A percentile compares a stretch with the other conserved stretches of the same genome.
Conservation (phyloP, 2,329 filamentous ascomycete genomes). For the Falciphora oryzae region DNA sequence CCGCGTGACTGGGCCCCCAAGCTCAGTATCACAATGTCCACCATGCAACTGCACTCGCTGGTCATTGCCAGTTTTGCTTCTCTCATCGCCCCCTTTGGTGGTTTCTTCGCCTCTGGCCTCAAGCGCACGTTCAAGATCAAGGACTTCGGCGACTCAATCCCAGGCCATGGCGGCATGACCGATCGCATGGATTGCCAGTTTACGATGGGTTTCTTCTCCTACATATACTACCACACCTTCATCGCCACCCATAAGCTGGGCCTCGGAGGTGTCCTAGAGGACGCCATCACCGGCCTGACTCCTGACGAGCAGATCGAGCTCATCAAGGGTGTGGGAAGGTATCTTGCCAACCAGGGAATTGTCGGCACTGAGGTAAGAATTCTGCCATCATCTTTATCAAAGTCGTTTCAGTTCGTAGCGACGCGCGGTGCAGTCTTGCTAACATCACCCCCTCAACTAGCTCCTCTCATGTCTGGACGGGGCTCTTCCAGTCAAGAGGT, state of each 20-base stretch:
- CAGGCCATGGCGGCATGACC: constrained; percentile 95
- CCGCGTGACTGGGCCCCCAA: constrained; percentile 41
- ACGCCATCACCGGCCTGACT: constrained; percentile 81
- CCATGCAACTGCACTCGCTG: constrained; percentile 91
- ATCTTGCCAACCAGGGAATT: constrained; percentile 59
- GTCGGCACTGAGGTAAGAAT: constrained; percentile 32
- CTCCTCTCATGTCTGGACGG: constrained; percentile 17
- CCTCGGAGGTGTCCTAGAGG: constrained; percentile 83
- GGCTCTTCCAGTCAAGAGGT: constrained; percentile 17
- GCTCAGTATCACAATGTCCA: constrained; percentile 67
- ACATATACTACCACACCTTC: constrained; percentile 98
- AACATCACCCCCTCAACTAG: constrained; percentile 5
- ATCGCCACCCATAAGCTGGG: constrained; percentile 83
- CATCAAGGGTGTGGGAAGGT: constrained; percentile 57
- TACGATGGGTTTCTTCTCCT: constrained; percentile 98
- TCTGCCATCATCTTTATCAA: neutral
- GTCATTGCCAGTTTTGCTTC: constrained; percentile 91
- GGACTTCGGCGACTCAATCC: constrained; percentile 97
- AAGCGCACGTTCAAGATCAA: constrained; percentile 99
- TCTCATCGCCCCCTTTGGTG: constrained; percentile 92
- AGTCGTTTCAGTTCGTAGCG: neutral
- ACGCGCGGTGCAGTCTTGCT: neutral
- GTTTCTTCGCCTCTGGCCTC: constrained; percentile 95
- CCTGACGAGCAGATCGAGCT: constrained; percentile 86
- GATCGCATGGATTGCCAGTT: constrained; percentile 99